phyloP scores from a whole-genome alignment of 805 yeast species.

The Candida verbasci region DNA sequence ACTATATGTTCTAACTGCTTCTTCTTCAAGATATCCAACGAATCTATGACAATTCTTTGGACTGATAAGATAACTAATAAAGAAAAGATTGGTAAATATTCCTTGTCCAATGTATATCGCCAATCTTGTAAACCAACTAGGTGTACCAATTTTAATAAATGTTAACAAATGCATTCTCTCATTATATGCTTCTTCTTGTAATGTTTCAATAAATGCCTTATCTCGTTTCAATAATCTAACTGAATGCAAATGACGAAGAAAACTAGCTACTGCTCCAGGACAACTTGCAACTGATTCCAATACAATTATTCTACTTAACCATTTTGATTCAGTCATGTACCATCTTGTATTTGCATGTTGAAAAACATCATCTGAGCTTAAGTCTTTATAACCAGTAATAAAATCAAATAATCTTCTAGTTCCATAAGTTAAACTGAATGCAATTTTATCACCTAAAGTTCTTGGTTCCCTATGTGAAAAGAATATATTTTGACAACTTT shows the following conservation, averaged over 20 bases:
- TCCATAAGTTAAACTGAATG: slow-evolving; percentile 41
- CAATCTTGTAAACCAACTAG: slow-evolving; percentile 47
- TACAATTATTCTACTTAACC: slow-evolving; percentile 61
- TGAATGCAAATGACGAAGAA: slow-evolving; percentile 63
- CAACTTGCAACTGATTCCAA: slow-evolving; percentile 73
- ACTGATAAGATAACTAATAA: slow-evolving; percentile 50
- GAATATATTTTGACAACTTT: slow-evolving; percentile 34
- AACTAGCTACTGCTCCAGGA: slow-evolving; percentile 77
- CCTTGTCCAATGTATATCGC: slow-evolving; percentile 60
- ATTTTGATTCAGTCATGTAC: slow-evolving; percentile 56
- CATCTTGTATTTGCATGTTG: slow-evolving; percentile 33
- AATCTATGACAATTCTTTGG: slow-evolving; percentile 70
- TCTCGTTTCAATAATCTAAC: slow-evolving; percentile 58
- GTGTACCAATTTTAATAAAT: slow-evolving; percentile 59
- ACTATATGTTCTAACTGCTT: slow-evolving; percentile 68
- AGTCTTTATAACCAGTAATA: slow-evolving; percentile 62
- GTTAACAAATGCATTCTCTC: slow-evolving; percentile 74
- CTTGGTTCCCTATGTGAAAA: slow-evolving; percentile 50
- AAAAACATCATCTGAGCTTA: slow-evolving; percentile 31
- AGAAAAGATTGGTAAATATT: slow-evolving; percentile 62
- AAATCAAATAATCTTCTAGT: slow-evolving; percentile 54
- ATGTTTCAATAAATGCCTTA: slow-evolving; percentile 70
- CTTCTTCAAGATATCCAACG: slow-evolving; percentile 75
- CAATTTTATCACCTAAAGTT: slow-evolving; percentile 47
- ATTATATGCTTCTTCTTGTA: slow-evolving; percentile 71